Evolutionary conservation across 2,329 filamentous ascomycete species (phyloP).

Genomic region (Fusarium camptoceras): DNA sequence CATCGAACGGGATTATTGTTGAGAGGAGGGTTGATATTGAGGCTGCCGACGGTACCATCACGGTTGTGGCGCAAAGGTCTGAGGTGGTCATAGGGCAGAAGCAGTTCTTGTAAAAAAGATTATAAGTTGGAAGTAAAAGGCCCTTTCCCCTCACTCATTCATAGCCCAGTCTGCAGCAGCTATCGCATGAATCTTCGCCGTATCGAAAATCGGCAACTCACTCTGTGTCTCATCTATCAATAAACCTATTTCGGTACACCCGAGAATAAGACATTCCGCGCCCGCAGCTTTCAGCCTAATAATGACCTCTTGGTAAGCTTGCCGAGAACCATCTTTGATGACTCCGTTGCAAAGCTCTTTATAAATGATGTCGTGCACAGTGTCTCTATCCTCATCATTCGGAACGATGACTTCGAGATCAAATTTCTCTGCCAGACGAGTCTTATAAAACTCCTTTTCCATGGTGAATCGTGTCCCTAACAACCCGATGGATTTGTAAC

Average conservation of each 20-base stretch:
- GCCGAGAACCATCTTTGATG: constrained; percentile 24
- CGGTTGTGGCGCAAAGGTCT: neutral
- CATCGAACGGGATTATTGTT: constrained; percentile 7
- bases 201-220: constrained; percentile 42
- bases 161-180: constrained; percentile 45
- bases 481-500: constrained; percentile 28
- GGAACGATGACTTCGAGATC: constrained; percentile 30
- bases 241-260: constrained; percentile 45
- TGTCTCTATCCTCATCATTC: neutral
- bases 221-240: constrained; percentile 25
- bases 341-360: constrained; percentile 40
- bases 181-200: constrained; percentile 37
- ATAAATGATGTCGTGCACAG: constrained; percentile 40
- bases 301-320: constrained; percentile 27
- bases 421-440: constrained; percentile 18
- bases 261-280: constrained; percentile 42
- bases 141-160: neutral
- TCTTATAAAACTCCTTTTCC: constrained; percentile 44
- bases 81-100: neutral
- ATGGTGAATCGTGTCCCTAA: constrained; percentile 44
- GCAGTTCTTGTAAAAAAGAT: neutral
- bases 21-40: constrained; percentile 21
- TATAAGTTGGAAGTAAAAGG: accelerated
- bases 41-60: constrained; percentile 1
- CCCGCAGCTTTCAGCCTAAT: constrained; percentile 18